phyloP scores from a whole-genome alignment of 768 basidiomycete species.

The Coprinopsis strossmayeri region DNA sequence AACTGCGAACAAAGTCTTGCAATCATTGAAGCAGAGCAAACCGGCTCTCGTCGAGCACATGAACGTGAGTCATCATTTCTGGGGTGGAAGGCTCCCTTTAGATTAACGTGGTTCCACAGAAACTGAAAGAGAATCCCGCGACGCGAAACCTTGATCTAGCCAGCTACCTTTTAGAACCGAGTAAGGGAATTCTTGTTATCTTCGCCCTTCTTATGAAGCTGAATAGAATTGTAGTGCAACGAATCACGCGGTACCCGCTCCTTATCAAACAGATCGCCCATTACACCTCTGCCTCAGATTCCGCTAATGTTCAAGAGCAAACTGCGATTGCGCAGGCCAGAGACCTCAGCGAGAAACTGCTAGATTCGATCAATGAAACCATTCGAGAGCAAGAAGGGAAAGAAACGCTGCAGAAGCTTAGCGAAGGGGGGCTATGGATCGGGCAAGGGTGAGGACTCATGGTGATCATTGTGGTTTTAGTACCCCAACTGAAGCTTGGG shows the following conservation, averaged over 20 bases:
- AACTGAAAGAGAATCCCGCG: conserved; percentile 54
- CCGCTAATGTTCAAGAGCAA: conserved; percentile 33
- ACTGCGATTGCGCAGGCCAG: conserved; percentile 48
- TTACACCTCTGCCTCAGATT: conserved; percentile 61
- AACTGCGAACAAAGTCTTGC: conserved; percentile 68
- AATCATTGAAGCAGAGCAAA: conserved; percentile 64
- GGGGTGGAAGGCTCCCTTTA: neutral
- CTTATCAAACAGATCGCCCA: conserved; percentile 77
- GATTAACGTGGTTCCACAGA: neutral
- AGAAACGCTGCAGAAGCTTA: conserved; percentile 69
- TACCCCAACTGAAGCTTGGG: too few species aligned
- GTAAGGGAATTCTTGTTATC: conserved; percentile 36
- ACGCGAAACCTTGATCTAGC: conserved; percentile 83
- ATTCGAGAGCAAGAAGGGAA: conserved; percentile 79
- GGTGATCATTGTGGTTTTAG: neutral
- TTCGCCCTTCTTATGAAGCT: conserved; percentile 2
- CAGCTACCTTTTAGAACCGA: conserved; percentile 87
- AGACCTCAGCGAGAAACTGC: conserved; percentile 60
- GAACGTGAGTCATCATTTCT: conserved; percentile 38
- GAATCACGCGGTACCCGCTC: conserved; percentile 90
- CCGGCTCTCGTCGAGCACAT: conserved; percentile 59
- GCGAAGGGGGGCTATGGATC: conserved; percentile 72
- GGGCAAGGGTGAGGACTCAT: conserved; percentile 60
- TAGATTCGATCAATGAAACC: conserved; percentile 81
- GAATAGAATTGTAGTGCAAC: conserved; percentile 62